phyloP scores from a whole-genome alignment of 176 grass and related monocot genomes.

The Saccharum officinarum region DNA sequence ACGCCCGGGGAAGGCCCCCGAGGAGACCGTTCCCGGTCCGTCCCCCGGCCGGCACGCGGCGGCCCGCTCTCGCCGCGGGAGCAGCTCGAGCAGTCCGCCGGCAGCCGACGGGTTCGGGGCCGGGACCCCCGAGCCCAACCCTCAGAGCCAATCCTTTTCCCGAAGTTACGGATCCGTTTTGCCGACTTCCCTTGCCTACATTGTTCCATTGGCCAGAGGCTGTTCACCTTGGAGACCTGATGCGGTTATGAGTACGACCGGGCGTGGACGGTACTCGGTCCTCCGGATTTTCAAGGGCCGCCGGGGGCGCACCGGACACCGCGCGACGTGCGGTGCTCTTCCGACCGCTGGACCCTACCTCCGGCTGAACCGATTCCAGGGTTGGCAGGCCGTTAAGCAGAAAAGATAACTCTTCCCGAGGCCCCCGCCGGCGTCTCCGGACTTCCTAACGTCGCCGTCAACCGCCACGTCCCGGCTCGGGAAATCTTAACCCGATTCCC shows the following conservation, averaged over 20 bases:
- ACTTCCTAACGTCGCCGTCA: constrained; percentile 65
- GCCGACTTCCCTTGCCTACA: constrained; percentile 60
- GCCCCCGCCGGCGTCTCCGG: constrained; percentile 8
- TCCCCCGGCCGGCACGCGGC: constrained; percentile 4
- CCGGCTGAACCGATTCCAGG: constrained; percentile 65
- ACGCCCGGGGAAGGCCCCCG: constrained; percentile 41
- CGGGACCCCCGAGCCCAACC: constrained; percentile 64
- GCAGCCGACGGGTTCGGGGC: constrained; percentile 10
- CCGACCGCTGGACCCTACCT: constrained; percentile 68
- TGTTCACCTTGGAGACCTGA: too few species aligned
- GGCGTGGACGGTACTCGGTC: constrained; percentile 56
- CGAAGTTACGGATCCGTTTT: constrained; percentile 73
- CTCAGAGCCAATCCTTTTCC: constrained; percentile 85
- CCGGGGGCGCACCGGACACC: constrained; percentile 62
- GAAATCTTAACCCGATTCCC: constrained; percentile 61
- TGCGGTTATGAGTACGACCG: constrained; percentile 66
- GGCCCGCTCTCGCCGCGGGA: constrained; percentile 14
- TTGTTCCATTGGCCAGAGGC: constrained; percentile 33
- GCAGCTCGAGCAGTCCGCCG: constrained; percentile 17
- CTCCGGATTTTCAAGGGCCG: constrained; percentile 71
- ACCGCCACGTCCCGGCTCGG: constrained; percentile 58
- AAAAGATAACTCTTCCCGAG: constrained; percentile 31
- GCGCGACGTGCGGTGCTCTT: constrained; percentile 73
- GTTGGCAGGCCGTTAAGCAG: constrained; percentile 67
- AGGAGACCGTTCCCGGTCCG: neutral